Evolutionary conservation across 2,329 filamentous ascomycete species (phyloP).

Genomic region (Setomelanomma holmii): DNA sequence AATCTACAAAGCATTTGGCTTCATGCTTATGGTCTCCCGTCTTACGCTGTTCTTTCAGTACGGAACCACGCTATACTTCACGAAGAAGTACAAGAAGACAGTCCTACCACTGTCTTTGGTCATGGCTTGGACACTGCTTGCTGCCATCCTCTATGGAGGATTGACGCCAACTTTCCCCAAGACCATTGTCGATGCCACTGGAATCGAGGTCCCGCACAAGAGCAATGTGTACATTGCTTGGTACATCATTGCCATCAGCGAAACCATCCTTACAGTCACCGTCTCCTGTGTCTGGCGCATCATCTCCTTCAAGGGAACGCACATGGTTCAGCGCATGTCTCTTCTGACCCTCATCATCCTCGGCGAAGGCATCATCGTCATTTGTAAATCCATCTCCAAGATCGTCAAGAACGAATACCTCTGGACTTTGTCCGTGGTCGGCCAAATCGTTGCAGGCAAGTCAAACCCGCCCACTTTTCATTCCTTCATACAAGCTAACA

Average conservation of each 20-base stretch:
- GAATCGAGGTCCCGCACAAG: constrained; percentile 9
- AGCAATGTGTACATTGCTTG: constrained; percentile 56
- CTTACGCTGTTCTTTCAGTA: constrained; percentile 50
- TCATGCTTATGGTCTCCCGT: constrained; percentile 49
- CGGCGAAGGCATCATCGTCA: constrained; percentile 49
- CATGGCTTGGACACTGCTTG: constrained; percentile 41
- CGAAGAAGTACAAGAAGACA: constrained; percentile 35
- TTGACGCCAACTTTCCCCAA: constrained; percentile 39
- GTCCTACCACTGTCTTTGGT: constrained; percentile 43
- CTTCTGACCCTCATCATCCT: constrained; percentile 50
- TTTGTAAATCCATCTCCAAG: constrained; percentile 43
- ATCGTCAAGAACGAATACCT: constrained; percentile 44
- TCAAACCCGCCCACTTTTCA: neutral
- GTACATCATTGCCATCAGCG: constrained; percentile 56
- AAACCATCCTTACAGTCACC: constrained; percentile 39
- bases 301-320: constrained; percentile 49
- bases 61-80: constrained; percentile 43
- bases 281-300: constrained; percentile 43
- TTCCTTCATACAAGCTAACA: neutral
- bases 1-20: constrained; percentile 51
- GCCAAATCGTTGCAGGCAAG: constrained; percentile 36
- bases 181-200: constrained; percentile 4
- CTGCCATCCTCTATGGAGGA: constrained; percentile 44
- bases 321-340: constrained; percentile 48
- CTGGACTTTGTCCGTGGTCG: constrained; percentile 36